These are phyloP conservation scores for Astraeus odoratus DNA, from an alignment of 768 basidiomycete species.

Conservation along the genomic window DNA sequence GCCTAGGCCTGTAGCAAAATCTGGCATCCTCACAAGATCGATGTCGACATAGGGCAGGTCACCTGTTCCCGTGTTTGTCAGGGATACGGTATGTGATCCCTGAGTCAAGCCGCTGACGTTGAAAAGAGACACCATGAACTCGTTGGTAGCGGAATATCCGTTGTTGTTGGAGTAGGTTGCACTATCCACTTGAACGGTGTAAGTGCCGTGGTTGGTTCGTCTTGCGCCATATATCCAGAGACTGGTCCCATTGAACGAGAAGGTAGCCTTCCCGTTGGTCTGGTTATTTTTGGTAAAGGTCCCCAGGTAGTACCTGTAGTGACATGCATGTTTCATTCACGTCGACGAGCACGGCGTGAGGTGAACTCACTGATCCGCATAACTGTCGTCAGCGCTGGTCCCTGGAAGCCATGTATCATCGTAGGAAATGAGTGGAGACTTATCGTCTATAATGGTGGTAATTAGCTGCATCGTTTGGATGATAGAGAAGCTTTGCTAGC, in stretches of 20 bases:
- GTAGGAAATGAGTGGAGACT: slow-evolving; percentile 25
- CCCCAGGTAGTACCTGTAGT: slow-evolving; percentile 36
- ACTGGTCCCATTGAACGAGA: slow-evolving; percentile 44
- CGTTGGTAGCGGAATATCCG: slow-evolving; percentile 19
- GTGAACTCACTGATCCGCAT: too few relatives aligned
- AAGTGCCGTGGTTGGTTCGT: slow-evolving; percentile 40
- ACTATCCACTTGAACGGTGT: slow-evolving; percentile 36
- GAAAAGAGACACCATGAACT: slow-evolving; percentile 40
- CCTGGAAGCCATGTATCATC: slow-evolving; percentile 20
- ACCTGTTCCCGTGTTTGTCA: slow-evolving; percentile 31
- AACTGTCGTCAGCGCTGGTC: slow-evolving; percentile 5
- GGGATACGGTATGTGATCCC: slow-evolving; percentile 29
- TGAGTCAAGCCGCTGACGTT: slow-evolving; percentile 26
- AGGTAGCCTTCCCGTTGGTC: slow-evolving; percentile 27
- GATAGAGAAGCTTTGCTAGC: too few relatives aligned
- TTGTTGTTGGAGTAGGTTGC: slow-evolving; percentile 18
- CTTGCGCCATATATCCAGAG: slow-evolving; percentile 46
- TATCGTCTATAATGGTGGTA: slow-evolving; percentile 24
- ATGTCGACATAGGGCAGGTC: slow-evolving; percentile 32
- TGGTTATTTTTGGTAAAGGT: slow-evolving; percentile 35
- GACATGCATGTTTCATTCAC: background rate
- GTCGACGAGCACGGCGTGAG: background rate
- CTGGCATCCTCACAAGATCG: slow-evolving; percentile 40
- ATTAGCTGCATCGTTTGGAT: slow-evolving; percentile 26
- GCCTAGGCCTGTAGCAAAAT: background rate